Evolutionary conservation across 169 alveolate species (phyloP), one percentile per base, ranked within the genome.

Genomic region (Eimeria praecox): DNA sequence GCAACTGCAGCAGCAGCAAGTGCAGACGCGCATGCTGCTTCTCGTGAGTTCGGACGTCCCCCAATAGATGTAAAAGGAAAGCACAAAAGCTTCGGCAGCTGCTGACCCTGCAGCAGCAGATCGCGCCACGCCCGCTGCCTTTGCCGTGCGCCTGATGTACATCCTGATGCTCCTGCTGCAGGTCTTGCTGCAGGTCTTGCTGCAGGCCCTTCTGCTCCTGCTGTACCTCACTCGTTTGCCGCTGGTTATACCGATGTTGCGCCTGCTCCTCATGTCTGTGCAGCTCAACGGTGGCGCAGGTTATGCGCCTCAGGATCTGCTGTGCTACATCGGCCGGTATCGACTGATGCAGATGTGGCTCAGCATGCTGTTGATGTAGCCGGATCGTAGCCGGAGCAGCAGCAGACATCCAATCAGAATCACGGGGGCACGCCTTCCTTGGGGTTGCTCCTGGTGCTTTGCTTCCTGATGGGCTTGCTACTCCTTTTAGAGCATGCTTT

Each of bases 1-100:
- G 82, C 93, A 87, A 71, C 80, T 87, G 93, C 46, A 87, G 93
- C 93, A 87, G 62, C 44, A 87, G 66, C 42, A 59, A 87, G 24
- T 59, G 83, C 64, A 87, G 78, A 80, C 93, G 93, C 64, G 59
- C 93, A 40, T 87, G 93, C 46, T 62, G 82, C 20, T 12, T 24
- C 64, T 38, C 83, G 9, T 87, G 83, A 42, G 49, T 12, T 87
- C 93, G 93, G 30, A 38, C 2, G 49, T 87, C 93, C 93, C 52
- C 40, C 35, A 87, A 42, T 10, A 87, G 64, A 62, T 52, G 64
- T 3, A 46, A 10, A 40, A 87, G 64, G 62, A 38, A 62, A 0
- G 62, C 80, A 40, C 93, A 87, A 27, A 87, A 87, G 78, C 82
- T 54, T 46, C 93, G 40, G 93, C 93, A 59, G 83, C 69, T 87